Conservation (phyloP, 2,329 filamentous ascomycete genomes). For the Fusarium aywerte region DNA sequence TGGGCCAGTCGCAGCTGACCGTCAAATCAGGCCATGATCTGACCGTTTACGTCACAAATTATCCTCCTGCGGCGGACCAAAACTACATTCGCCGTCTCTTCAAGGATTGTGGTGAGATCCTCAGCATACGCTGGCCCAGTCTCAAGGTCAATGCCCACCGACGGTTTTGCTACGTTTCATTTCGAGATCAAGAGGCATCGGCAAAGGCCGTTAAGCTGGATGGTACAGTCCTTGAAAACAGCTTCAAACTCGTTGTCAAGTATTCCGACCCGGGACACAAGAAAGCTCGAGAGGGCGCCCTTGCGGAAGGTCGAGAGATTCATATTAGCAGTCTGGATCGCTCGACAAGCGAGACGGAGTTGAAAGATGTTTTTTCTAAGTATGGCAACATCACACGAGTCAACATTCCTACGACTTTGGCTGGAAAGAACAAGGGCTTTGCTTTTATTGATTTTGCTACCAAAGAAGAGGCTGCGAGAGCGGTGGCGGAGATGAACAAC, state of each 20-base stretch:
- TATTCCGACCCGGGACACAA: conserved; percentile 85
- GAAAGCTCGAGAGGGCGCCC: conserved; percentile 81
- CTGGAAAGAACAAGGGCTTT: conserved; percentile 78
- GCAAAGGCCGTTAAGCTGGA: conserved; percentile 78
- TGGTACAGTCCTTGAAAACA: conserved; percentile 73
- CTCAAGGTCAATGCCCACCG: conserved; percentile 89
- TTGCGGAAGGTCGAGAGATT: conserved; percentile 88
- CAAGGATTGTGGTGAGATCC: conserved; percentile 79
- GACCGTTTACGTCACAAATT: conserved; percentile 92
- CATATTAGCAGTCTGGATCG: conserved; percentile 77
- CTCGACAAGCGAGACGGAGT: conserved; percentile 71
- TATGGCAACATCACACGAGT: conserved; percentile 80
- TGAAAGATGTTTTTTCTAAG: conserved; percentile 76
- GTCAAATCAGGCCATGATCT: conserved; percentile 80
- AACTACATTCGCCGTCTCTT: conserved; percentile 75
- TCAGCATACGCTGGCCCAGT: conserved; percentile 89
- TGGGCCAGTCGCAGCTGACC: conserved; percentile 77
- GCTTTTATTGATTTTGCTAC: conserved; percentile 82
- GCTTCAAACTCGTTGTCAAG: conserved; percentile 77
- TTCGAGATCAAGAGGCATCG: conserved; percentile 74
- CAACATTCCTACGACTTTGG: conserved; percentile 74
- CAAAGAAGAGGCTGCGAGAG: conserved; percentile 73
- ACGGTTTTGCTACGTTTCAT: conserved; percentile 97
- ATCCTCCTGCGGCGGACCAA: conserved; percentile 80
- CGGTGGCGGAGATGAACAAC: conserved; percentile 75